Base-by-base conservation (phyloP, 169 alveolate genomes). In the Plasmodium gaboni region DNA sequence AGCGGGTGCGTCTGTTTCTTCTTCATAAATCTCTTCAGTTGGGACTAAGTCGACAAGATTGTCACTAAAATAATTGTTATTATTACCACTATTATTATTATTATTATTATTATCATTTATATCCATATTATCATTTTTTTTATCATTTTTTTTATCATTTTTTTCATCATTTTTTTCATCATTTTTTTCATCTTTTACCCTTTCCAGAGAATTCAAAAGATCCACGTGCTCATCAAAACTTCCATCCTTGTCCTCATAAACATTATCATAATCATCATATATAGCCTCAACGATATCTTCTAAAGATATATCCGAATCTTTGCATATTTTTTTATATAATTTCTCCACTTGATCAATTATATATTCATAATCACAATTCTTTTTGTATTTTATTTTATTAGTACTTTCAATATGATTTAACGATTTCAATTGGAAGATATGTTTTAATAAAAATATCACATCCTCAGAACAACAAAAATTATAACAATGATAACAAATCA, bases 401-500 rank as follows among this genome's bases (percentile, higher is more conserved):
- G 51, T 90, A 64, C 89, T 93, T 93, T 46, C 91, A 50, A 76
- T 88, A 48, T 83, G 93, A 60, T 22, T 93, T 87, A 65, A 67
- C 22, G 93, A 78, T 89, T 85, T 44, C 89, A 89, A 68, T 74
- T 89, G 73, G 87, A 73, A 74, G 87, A 89, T 72, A 70, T 87
- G 73, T 71, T 89, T 57, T 87, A 92, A 53, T 74, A 87, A 10
- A 74, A 68, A 55, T 92, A 85, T 44, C 42, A 91, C 78, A 92
- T 92, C 74, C 87, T 76, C 91, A 19, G 94, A 80, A 13, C 91
- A 51, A 65, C 93, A 85, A 46, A 93, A 74, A 38, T 63, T 51
- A 86, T 93, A 94, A 38, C 97, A 94, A 80, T 92, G 87, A 61
- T 91, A 88, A 51, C 97, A 94, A 73, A 96, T 96, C 57, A 96